Evolutionary conservation across 1,139 yeast species (phyloP), one percentile per base, ranked within the genome.

Genomic region (Fermentozyma sake): DNA sequence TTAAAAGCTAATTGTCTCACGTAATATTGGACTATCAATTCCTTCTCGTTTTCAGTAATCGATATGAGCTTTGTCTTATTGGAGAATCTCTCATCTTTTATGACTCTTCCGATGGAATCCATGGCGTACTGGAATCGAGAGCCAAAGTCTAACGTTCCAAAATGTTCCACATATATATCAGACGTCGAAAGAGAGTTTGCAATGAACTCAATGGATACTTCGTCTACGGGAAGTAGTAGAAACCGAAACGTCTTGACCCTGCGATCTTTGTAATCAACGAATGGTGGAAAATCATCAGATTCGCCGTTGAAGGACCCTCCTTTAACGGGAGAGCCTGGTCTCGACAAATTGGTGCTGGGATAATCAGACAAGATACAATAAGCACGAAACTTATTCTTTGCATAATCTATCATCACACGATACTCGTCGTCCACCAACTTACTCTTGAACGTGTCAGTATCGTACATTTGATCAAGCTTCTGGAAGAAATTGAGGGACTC

Each of bases 311-410:
- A n/a, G 3, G 39, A 10, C 4, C 25, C 33, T 8, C 46, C 48
- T 18, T 45, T 45, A 3, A 37, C 34, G 2, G 52, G 50, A 10
- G 48, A 39, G 4, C 33, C 26, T 3, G 52, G 44, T 11, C 50
- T 29, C 6, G 45, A 37, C 14, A 46, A 28, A 7, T 33, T 42
- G 6, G 39, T 40, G 17, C 46, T 49, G 5, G 85, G 82, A 4
- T 37, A 38, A 14, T 58, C 74, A 5, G 75, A 55, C 16, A 79
- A 49, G 5, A 79, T 63, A 42, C 82, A 69, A 42, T 69, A 48
- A 2, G 82, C 60, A 27, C 89, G 58, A 46, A 78, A 79, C 49
- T 75, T 72, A 55, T 79, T 79, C 45, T 77, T 78, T 23, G 61
- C 50, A 66, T 76, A 79, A 47, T 79, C 87, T 16, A 76, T 67